Base-by-base conservation (phyloP, 2,329 filamentous ascomycete species). In the Neopestalotiopsis sp. region DNA sequence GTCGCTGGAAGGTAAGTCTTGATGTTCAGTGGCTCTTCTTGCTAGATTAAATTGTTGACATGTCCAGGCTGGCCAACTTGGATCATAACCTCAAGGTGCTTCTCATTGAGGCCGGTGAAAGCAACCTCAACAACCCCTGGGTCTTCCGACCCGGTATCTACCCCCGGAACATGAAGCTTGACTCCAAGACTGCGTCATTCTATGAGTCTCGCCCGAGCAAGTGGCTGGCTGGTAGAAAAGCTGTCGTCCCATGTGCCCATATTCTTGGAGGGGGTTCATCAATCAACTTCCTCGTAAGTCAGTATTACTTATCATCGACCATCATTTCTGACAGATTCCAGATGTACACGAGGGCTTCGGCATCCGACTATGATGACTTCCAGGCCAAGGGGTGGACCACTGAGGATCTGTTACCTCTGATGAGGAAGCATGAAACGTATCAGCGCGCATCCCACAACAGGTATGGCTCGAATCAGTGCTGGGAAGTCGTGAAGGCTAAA, bases 391-490 rank as follows among this genome's bases (percentile, higher is more conserved):
- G 92, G n/a, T 94, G 92, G 92, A 89, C 86, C 9, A 94, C 92
- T 3, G 88, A 94, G 78, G 91, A 94, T 70, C 85, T 94, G 4
- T 81, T 94, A 4, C 92, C 92, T 0, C 84, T 94, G 24, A 94
- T 94, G 92, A 91, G 83, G 82, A 94, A 94, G 83, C 90, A 94
- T 70, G 92, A 94, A 82, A 94, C 92, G 0, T 94, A 94, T 74
- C 92, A 94, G 74, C 81, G 89, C 49, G 82, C 89, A 6, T 88
- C 84, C 63, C 88, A 89, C 73, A 91, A 91, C 77, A 83, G 81
- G 76, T 87, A 80, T 68, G 74, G 3, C 34, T 14, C 2, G 28
- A 20, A 13, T 12, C 32, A 32, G 30, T 42, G 13, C 20, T 10
- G 72, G 78, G 81, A 61, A 74, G 81, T 12, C 82, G 34, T 12